These are phyloP conservation scores for Teratosphaeria nubilosa DNA, from an alignment of 2,329 filamentous ascomycete genomes.

Conservation along the genomic window DNA sequence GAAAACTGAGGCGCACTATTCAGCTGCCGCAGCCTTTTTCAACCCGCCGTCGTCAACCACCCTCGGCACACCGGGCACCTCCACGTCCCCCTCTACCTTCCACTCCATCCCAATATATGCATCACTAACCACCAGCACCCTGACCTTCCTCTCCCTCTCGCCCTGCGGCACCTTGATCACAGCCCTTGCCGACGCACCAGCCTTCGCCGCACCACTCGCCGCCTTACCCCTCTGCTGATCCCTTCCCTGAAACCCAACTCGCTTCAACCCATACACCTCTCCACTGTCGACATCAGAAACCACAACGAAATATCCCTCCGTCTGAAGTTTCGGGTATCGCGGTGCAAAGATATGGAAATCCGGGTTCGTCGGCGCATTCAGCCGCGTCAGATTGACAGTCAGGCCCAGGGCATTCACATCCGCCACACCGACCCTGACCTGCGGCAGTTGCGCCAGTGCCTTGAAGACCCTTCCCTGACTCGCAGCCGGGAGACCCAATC, in stretches of 20 bases:
- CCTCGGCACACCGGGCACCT: constrained; percentile 33
- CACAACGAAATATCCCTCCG: constrained; percentile 83
- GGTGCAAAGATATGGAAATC: constrained; percentile 65
- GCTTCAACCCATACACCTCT: constrained; percentile 77
- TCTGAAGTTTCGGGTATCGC: constrained; percentile 86
- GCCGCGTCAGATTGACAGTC: constrained; percentile 52
- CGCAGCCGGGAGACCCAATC: constrained; percentile 40
- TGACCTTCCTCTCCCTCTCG: constrained; percentile 50
- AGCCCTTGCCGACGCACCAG: constrained; percentile 37
- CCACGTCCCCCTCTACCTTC: constrained; percentile 39
- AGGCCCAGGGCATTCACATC: constrained; percentile 54
- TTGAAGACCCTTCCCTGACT: constrained; percentile 45
- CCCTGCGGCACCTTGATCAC: constrained; percentile 51
- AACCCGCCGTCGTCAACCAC: constrained; percentile 23
- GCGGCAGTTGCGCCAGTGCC: constrained; percentile 57
- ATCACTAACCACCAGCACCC: constrained; percentile 74
- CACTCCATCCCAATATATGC: constrained; percentile 70
- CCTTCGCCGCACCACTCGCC: constrained; percentile 22
- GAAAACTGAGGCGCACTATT: too few relatives aligned
- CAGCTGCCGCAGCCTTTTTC: constrained; percentile 16
- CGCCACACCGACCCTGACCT: constrained; percentile 52
- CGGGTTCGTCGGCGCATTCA: constrained; percentile 42
- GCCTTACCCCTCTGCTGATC: constrained; percentile 16
- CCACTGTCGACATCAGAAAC: constrained; percentile 58
- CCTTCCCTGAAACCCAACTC: constrained; percentile 42